These are phyloP conservation scores for Microbotryum violaceum DNA, from an alignment of 1,284 basidiomycete species.

Conservation along the genomic window DNA sequence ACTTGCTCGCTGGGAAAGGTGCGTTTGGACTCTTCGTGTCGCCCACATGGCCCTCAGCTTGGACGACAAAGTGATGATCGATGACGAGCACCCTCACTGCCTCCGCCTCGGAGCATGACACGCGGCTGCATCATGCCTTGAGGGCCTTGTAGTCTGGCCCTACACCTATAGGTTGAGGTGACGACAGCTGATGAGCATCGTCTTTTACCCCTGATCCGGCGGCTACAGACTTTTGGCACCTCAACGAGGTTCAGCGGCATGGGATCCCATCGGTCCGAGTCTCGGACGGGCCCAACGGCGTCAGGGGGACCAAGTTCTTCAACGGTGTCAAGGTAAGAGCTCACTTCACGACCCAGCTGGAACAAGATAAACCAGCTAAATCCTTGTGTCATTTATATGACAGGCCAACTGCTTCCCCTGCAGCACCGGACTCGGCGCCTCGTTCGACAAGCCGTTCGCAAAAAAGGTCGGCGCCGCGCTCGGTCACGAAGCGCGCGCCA, in stretches of 20 bases:
- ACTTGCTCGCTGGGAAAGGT: no score
- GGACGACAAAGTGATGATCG: no score
- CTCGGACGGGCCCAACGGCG: conserved; percentile 41
- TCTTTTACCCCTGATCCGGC: no score
- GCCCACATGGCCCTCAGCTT: no score
- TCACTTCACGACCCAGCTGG: conserved; percentile 49
- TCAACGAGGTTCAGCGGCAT: conserved; percentile 51
- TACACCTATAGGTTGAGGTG: no score
- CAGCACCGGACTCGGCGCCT: conserved; percentile 9
- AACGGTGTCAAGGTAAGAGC: conserved; percentile 57
- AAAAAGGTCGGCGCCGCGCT: conserved; percentile 11
- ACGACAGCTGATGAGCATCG: no score
- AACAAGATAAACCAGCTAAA: no score
- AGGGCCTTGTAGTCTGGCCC: no score
- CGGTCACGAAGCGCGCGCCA: conserved; percentile 11
- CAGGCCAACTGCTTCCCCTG: conserved; percentile 22
- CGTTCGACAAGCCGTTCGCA: conserved; percentile 10
- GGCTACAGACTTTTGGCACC: conserved; percentile 48
- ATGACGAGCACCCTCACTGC: no score
- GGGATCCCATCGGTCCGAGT: conserved; percentile 50
- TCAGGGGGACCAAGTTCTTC: conserved; percentile 15
- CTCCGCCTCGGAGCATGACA: no score
- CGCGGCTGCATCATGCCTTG: no score
- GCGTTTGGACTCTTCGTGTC: no score
- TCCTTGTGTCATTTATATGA: conserved; percentile 47